Evolutionary conservation across 768 basidiomycete genomes (phyloP), one percentile per base, ranked within the genome.

Genomic region (Naganishia antarctica): DNA sequence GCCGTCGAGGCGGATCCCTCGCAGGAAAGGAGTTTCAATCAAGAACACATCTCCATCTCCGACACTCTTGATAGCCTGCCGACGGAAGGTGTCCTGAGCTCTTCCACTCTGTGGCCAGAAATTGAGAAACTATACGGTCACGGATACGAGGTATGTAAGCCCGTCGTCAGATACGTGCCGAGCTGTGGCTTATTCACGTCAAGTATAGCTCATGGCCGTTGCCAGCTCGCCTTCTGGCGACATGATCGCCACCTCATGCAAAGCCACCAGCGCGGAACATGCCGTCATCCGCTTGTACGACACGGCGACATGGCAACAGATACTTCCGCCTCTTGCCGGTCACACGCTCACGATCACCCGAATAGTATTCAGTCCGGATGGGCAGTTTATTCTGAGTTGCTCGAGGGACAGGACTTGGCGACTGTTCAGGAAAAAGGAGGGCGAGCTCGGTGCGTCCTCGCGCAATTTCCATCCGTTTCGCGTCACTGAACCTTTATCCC

Each of bases 101-200:
- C 85, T 0, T 83, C 84, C 16, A 98, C 94, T 0, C 81, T 98
- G 0, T 99, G 96, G 96, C 96, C 94, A 0, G 96, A 99, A 79
- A 80, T 85, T 0, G 96, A 98, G 71, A 99, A 99, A 75, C 81
- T 99, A 0, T 99, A 96, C 75, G 96, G 94, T 4, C 96, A 98
- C 76, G 92, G 94, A 44, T 98, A 97, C 71, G 96, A 99, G 83
- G 91, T 88, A 65, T 58, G 79, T 43, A 6, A 15, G 16, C 15
- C 26, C 29, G 15, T 16, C 8, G 16, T 16, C 45, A 9, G 32
- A 23, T 37, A 12, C 4, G 41, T 2, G 31, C 40, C 45, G 23
- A 60, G 7, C n/a, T 43, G 47, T 44, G 7, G 41, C 44, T 31
- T 28, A n/a, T n/a, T n/a, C n/a, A n/a, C n/a, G n/a, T 23, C 7